These are phyloP conservation scores for Ogataea glucozyma DNA, from an alignment of 805 yeast genomes.

Conservation along the genomic window DNA sequence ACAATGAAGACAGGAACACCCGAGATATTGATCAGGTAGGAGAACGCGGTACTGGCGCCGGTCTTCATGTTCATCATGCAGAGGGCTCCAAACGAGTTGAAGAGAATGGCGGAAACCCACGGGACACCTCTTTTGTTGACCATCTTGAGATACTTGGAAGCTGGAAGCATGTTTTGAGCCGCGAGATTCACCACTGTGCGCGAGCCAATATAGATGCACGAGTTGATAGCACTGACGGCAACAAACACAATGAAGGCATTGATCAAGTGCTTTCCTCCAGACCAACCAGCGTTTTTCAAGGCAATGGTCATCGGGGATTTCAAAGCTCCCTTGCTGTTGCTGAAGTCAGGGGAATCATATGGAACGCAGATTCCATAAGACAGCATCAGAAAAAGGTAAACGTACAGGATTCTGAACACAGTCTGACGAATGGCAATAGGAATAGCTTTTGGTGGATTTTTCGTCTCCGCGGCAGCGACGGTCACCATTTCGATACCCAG, in stretches of 20 bases:
- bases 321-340: constrained; percentile 40
- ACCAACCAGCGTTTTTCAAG: constrained; percentile 50
- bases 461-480: constrained; percentile 61
- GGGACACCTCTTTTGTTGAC: constrained; percentile 65
- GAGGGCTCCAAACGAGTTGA: constrained; percentile 55
- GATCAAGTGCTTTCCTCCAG: constrained; percentile 49
- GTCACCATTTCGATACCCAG: constrained; percentile 35
- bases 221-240: constrained; percentile 67
- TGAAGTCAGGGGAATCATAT: constrained; percentile 49
- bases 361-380: constrained; percentile 62
- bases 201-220: constrained; percentile 67
- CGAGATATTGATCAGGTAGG: constrained; percentile 59
- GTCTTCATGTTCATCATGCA: constrained; percentile 58
- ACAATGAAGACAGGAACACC: constrained; percentile 71
- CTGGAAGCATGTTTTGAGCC: constrained; percentile 46
- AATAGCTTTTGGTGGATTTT: constrained; percentile 56
- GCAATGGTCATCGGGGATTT: constrained; percentile 52
- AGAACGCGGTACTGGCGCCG: constrained; percentile 62
- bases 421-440: constrained; percentile 58
- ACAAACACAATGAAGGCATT: constrained; percentile 67
- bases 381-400: constrained; percentile 55
- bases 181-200: constrained; percentile 67
- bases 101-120: constrained; percentile 53
- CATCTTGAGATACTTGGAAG: constrained; percentile 42
- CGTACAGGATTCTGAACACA: constrained; percentile 52